These are phyloP conservation scores for Rutstroemia sp. DNA, from an alignment of 2,329 filamentous ascomycete species.

Conservation along the genomic window DNA sequence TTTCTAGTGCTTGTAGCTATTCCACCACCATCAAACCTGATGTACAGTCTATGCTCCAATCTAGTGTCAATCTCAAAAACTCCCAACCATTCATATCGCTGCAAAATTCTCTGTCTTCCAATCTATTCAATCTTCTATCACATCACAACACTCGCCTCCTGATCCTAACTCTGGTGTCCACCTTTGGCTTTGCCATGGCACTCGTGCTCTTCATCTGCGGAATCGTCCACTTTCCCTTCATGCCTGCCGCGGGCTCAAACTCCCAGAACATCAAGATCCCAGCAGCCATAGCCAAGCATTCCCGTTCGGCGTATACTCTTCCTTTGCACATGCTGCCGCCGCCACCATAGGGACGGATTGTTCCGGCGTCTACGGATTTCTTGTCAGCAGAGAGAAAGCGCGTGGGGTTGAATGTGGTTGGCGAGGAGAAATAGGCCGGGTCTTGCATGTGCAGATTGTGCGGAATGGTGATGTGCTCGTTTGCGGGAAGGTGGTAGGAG, in stretches of 20 bases:
- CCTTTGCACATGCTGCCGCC: slow-evolving; percentile 43
- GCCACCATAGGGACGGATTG: slow-evolving; percentile 41
- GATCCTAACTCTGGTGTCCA: slow-evolving; percentile 48
- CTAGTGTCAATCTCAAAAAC: too few relatives aligned
- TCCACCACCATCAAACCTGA: too few relatives aligned
- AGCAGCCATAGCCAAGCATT: slow-evolving; percentile 43
- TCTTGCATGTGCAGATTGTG: slow-evolving; percentile 39
- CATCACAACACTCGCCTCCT: slow-evolving; percentile 30
- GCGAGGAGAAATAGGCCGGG: slow-evolving; percentile 31
- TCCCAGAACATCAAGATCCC: slow-evolving; percentile 49
- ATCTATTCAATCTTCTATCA: background rate
- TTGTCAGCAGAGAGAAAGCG: slow-evolving; percentile 34
- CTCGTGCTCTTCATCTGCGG: slow-evolving; percentile 42
- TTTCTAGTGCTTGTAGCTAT: too few relatives aligned
- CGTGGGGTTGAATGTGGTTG: slow-evolving; percentile 36
- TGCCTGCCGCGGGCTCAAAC: slow-evolving; percentile 36
- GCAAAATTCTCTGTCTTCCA: background rate
- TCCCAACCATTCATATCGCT: background rate
- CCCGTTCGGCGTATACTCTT: slow-evolving; percentile 41
- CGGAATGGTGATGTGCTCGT: slow-evolving; percentile 37
- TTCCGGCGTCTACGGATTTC: slow-evolving; percentile 20
- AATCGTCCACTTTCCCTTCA: slow-evolving; percentile 37
- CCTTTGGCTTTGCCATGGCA: slow-evolving; percentile 42
- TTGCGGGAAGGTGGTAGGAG: slow-evolving; percentile 35
- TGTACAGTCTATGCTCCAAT: background rate